Conservation (phyloP, 257 asterid species). For the Petrea volubilis region DNA sequence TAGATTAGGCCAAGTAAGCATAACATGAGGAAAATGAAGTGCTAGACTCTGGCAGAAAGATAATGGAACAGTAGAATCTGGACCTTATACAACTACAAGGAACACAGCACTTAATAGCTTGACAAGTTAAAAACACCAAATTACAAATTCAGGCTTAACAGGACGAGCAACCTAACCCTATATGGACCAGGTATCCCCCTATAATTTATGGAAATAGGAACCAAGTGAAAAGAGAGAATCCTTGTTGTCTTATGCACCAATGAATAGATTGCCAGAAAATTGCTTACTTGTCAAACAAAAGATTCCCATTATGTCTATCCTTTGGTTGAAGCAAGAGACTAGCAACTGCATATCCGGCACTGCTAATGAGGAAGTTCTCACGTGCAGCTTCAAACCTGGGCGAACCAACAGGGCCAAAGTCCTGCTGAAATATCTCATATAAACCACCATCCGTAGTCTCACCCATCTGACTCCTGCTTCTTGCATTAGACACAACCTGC, state of each 20-base stretch:
- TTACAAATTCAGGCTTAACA: not conserved
- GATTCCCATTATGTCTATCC: conserved; percentile 99
- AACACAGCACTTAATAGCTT: not conserved
- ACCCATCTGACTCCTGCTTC: conserved; percentile 99
- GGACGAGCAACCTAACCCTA: not conserved
- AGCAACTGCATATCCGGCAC: conserved; percentile 99
- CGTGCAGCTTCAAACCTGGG: conserved; percentile 97
- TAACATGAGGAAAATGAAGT: not conserved
- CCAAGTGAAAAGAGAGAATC: not conserved
- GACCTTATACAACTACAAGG: not conserved
- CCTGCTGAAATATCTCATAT: conserved; percentile 97
- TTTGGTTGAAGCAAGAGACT: conserved; percentile 98
- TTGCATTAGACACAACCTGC: conserved; percentile 94
- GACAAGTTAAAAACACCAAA: not conserved
- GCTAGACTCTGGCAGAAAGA: not conserved
- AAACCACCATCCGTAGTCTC: conserved; percentile 99
- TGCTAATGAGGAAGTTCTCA: conserved; percentile 90
- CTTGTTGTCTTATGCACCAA: not conserved
- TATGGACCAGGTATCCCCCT: not conserved
- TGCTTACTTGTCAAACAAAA: conserved; percentile 90
- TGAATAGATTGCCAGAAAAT: not conserved
- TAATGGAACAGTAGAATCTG: not conserved
- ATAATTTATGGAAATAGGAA: not conserved
- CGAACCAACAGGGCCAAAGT: conserved; percentile 97
- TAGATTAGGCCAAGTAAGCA: not conserved